These are phyloP conservation scores for Haplosporangium sp. DNA, from an alignment of 371 early-diverging fungal species.

Conservation along the genomic window DNA sequence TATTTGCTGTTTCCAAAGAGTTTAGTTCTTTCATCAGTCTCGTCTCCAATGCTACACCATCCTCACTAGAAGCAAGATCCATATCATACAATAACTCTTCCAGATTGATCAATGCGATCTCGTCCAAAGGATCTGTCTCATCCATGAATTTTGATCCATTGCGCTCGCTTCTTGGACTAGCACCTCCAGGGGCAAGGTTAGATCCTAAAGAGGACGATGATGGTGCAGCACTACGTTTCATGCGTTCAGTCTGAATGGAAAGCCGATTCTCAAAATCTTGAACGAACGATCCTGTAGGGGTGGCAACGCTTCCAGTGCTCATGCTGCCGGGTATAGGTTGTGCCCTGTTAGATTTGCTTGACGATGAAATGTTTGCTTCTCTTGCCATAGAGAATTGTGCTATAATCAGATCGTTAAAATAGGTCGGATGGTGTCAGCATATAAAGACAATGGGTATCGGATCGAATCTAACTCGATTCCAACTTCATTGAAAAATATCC, in stretches of 20 bases:
- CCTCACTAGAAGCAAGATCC: conserved; percentile 76
- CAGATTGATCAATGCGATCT: conserved; percentile 65
- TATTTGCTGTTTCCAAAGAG: conserved; percentile 82
- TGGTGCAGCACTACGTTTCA: conserved; percentile 33
- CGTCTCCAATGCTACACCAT: conserved; percentile 76
- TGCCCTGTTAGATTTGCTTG: conserved; percentile 17
- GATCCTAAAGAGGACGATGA: conserved; percentile 19
- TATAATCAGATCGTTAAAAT: neutral
- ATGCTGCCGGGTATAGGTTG: conserved; percentile 33
- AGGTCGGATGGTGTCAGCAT: too few relatives aligned
- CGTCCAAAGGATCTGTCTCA: conserved; percentile 61
- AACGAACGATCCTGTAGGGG: conserved; percentile 35
- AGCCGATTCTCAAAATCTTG: conserved; percentile 54
- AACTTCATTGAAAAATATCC: neutral
- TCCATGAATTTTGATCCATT: conserved; percentile 55
- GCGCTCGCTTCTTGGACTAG: conserved; percentile 41
- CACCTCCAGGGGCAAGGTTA: conserved; percentile 9
- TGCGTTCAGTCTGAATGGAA: conserved; percentile 48
- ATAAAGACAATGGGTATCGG: too few relatives aligned
- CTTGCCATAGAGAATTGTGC: conserved; percentile 48
- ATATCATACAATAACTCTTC: conserved; percentile 74
- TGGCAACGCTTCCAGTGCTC: conserved; percentile 9
- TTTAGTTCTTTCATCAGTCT: conserved; percentile 72
- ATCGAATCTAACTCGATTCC: too few relatives aligned
- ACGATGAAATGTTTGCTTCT: conserved; percentile 15